phyloP scores from a whole-genome alignment of 306 rosid species.

The Prunus padus region DNA sequence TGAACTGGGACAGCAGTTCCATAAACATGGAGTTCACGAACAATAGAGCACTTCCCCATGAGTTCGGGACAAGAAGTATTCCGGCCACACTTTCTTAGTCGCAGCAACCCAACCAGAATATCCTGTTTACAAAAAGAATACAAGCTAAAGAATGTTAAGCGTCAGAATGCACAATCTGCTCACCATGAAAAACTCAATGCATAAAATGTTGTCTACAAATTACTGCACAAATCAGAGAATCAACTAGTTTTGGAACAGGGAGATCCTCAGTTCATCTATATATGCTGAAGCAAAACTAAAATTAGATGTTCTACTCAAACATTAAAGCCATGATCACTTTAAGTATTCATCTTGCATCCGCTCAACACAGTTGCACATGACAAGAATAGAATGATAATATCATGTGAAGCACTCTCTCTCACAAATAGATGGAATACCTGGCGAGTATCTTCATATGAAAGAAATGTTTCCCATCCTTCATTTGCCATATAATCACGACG shows the following conservation, averaged over 20 bases:
- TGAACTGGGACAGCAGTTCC: slow-evolving; percentile 99
- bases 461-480: slow-evolving; percentile 98
- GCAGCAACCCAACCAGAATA: slow-evolving; percentile 86
- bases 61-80: slow-evolving; percentile 87
- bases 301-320: neutral
- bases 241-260: neutral
- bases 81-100: slow-evolving; percentile 81
- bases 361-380: neutral
- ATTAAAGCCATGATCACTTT: neutral
- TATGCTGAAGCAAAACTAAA: neutral
- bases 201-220: neutral
- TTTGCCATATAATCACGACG: slow-evolving; percentile 93
- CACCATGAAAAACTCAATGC: neutral
- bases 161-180: slow-evolving; percentile 9
- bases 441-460: slow-evolving; percentile 86
- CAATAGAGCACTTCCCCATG: slow-evolving; percentile 79
- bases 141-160: slow-evolving; percentile 18
- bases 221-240: neutral
- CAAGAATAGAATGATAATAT: slow-evolving; percentile 1
- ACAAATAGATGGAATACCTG: slow-evolving; percentile 49
- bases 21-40: slow-evolving; percentile 96
- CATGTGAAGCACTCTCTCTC: neutral
- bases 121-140: slow-evolving; percentile 48
- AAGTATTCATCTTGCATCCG: neutral
- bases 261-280: neutral